These are phyloP conservation scores for Fusarium temperatum DNA, from an alignment of 2,329 filamentous ascomycete species.

Conservation along the genomic window DNA sequence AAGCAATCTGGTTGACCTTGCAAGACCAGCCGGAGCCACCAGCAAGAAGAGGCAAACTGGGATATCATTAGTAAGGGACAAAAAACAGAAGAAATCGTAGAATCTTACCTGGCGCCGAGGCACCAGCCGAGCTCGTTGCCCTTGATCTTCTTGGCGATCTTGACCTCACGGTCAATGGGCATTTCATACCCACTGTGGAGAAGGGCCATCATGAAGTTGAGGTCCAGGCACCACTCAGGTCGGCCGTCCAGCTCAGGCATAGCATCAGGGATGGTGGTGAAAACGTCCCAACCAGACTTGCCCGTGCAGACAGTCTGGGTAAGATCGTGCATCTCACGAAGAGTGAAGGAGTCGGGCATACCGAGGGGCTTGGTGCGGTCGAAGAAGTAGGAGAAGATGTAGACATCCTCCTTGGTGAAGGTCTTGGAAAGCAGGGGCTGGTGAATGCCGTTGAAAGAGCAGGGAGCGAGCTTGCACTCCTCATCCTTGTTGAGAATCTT, in stretches of 20 bases:
- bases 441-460: conserved; percentile 97
- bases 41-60: conserved; percentile 82
- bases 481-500: conserved; percentile 89
- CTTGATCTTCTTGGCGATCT: conserved; percentile 99
- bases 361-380: conserved; percentile 93
- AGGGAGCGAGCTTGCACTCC: conserved; percentile 84
- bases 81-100: background rate
- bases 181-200: conserved; percentile 97
- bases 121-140: conserved; percentile 98
- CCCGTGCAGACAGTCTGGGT: conserved; percentile 86
- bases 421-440: conserved; percentile 93
- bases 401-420: conserved; percentile 89
- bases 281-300: conserved; percentile 80
- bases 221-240: conserved; percentile 91
- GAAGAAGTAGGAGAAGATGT: conserved; percentile 98
- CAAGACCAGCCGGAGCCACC: conserved; percentile 90
- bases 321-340: conserved; percentile 88
- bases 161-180: conserved; percentile 94
- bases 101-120: conserved; percentile 86
- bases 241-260: conserved; percentile 81
- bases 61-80: conserved; percentile 22
- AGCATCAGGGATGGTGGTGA: conserved; percentile 78
- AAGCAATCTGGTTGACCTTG: conserved; percentile 79
- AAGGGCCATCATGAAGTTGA: conserved; percentile 95
- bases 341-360: conserved; percentile 97